phyloP scores from a whole-genome alignment of 768 basidiomycete species.

The Chalciporus pseudorubinellus region DNA sequence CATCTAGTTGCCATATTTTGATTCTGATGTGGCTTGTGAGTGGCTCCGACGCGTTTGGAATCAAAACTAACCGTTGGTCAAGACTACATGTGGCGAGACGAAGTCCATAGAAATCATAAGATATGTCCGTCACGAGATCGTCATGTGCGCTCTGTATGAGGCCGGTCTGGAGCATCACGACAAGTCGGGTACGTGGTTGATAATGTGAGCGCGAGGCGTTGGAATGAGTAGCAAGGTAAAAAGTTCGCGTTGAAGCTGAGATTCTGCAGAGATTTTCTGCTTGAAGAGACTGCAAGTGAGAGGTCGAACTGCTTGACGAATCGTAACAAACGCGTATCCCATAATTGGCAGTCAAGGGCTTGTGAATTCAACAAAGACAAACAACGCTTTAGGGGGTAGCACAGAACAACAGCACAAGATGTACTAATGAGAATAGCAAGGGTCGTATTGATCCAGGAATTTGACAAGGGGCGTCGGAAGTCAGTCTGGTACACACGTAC shows the following conservation, averaged over 20 bases:
- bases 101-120: constrained; percentile 89
- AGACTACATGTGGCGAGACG: constrained; percentile 77
- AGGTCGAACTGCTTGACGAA: too few species aligned
- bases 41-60: not conserved
- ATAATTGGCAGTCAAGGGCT: constrained; percentile 11
- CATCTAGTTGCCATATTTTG: constrained; percentile 82
- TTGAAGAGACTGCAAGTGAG: too few species aligned
- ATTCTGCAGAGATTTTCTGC: not conserved
- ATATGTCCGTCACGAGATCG: constrained; percentile 81
- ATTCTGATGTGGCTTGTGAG: constrained; percentile 44
- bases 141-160: constrained; percentile 75
- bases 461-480: too few species aligned
- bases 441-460: too few species aligned
- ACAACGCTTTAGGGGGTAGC: too few species aligned
- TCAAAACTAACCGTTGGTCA: constrained; percentile 63
- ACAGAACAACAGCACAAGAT: too few species aligned
- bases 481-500: too few species aligned
- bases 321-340: not conserved
- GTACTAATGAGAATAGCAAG: too few species aligned
- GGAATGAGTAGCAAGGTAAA: not conserved
- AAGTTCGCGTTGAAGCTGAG: not conserved
- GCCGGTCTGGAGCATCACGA: constrained; percentile 71
- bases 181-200: not conserved
- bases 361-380: constrained; percentile 21
- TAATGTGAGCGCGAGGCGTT: too few species aligned